phyloP scores from a whole-genome alignment of 352 stramenopile species.

The Phytophthora agathidicida region DNA sequence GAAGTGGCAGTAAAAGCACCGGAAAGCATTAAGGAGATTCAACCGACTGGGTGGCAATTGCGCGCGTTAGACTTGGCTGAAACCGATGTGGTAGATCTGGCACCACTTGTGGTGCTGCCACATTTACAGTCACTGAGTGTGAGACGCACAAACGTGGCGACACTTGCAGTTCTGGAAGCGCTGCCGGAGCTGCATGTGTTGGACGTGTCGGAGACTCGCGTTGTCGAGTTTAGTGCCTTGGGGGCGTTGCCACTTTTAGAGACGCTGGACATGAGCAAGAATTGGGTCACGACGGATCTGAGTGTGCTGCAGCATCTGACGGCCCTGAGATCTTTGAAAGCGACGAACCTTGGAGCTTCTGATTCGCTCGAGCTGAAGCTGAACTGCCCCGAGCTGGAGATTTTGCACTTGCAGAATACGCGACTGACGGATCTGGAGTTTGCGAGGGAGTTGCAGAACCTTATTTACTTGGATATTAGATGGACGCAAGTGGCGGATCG shows the following conservation, averaged over 20 bases:
- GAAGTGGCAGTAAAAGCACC: conserved; percentile 9
- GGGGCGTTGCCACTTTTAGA: conserved; percentile 25
- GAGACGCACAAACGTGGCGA: conserved; percentile 36
- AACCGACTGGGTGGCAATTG: conserved; percentile 13
- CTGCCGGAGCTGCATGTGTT: conserved; percentile 36
- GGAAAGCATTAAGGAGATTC: not conserved
- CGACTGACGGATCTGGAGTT: conserved; percentile 49
- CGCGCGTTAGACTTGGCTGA: conserved; percentile 37
- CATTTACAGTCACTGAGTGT: conserved; percentile 45
- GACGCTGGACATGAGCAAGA: conserved; percentile 53
- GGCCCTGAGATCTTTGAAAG: conserved; percentile 41
- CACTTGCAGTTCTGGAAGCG: conserved; percentile 33
- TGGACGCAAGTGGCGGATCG: conserved; percentile 46
- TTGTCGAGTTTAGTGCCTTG: conserved; percentile 44
- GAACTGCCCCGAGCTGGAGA: conserved; percentile 35
- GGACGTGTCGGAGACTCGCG: conserved; percentile 50
- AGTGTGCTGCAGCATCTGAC: conserved; percentile 33
- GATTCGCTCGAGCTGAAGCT: conserved; percentile 39
- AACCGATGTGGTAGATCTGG: conserved; percentile 40
- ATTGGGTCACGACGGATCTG: conserved; percentile 46
- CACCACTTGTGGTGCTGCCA: conserved; percentile 30
- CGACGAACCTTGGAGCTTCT: conserved; percentile 39
- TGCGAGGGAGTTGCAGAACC: conserved; percentile 12
- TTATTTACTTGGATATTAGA: conserved; percentile 51
- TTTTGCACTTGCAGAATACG: conserved; percentile 49